Percentiles rank a stretch among this genome's conserved stretches.
Conservation (phyloP, 129 eudicot genomes). For the Saposhnikovia divaricata region DNA sequence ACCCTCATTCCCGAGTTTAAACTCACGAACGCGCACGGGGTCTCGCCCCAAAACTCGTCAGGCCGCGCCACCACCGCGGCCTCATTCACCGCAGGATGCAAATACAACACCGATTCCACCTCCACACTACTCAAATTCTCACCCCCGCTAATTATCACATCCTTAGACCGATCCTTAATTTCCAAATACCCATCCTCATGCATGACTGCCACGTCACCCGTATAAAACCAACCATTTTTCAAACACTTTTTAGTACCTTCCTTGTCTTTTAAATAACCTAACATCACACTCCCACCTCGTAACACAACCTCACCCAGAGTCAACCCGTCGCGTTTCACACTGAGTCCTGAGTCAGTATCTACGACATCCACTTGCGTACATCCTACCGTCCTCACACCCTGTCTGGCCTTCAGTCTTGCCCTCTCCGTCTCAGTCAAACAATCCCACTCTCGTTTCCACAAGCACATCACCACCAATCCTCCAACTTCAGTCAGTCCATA, state of each 20-base stretch:
- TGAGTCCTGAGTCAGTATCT: conserved; percentile 32
- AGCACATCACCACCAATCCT: conserved; percentile 26
- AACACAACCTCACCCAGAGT: conserved; percentile 39
- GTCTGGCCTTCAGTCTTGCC: conserved; percentile 32
- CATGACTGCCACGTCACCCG: conserved; percentile 39
- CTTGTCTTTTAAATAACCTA: conserved; percentile 28
- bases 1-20: conserved; percentile 8
- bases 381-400: conserved; percentile 32
- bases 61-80: conserved; percentile 46
- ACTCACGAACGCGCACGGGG: conserved; percentile 41
- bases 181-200: conserved; percentile 42
- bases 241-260: conserved; percentile 22
- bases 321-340: conserved; percentile 28
- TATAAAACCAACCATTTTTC: conserved; percentile 30
- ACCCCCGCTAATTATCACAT: conserved; percentile 41
- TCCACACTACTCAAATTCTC: conserved; percentile 44
- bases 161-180: conserved; percentile 40
- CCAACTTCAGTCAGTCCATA: conserved; percentile 39
- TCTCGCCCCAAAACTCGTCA: conserved; percentile 47
- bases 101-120: conserved; percentile 38
- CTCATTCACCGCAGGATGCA: conserved; percentile 39
- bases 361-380: conserved; percentile 31
- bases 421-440: conserved; percentile 11
- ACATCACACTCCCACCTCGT: conserved; percentile 35
- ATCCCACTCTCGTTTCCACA: conserved; percentile 45